These are phyloP conservation scores for Stagonosporopsis chrysanthemi DNA, from an alignment of 2,329 filamentous ascomycete species.

Conservation along the genomic window DNA sequence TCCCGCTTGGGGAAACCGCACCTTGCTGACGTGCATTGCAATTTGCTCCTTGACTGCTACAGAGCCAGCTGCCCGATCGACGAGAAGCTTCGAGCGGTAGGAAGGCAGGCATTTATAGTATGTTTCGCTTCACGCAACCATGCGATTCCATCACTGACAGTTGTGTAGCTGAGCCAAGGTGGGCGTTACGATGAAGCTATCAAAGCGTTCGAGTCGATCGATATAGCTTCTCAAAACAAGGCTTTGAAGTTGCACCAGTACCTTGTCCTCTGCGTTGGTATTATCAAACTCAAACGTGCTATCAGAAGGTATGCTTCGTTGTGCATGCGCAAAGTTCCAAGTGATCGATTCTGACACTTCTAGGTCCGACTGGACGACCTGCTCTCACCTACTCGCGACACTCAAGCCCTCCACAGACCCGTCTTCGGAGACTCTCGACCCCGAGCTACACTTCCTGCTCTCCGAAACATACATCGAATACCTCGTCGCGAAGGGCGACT, in stretches of 20 bases:
- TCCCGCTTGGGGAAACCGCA: constrained; percentile 72
- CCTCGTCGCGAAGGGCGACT: constrained; percentile 62
- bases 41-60: constrained; percentile 80
- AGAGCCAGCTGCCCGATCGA: constrained; percentile 70
- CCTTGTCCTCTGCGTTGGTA: constrained; percentile 70
- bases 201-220: constrained; percentile 65
- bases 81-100: constrained; percentile 78
- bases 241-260: constrained; percentile 81
- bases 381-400: constrained; percentile 64
- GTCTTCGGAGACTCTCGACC: constrained; percentile 58
- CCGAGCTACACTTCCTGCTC: constrained; percentile 67
- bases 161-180: constrained; percentile 61
- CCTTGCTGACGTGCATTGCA: constrained; percentile 68
- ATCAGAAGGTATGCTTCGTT: constrained; percentile 57
- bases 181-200: constrained; percentile 77
- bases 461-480: constrained; percentile 67
- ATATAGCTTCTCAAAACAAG: constrained; percentile 69
- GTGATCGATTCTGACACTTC: constrained; percentile 1
- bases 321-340: not conserved
- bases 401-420: constrained; percentile 56
- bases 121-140: not conserved
- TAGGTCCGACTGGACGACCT: constrained; percentile 65
- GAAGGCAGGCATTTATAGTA: constrained; percentile 71
- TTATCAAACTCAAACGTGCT: constrained; percentile 70
- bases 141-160: not conserved